These are phyloP conservation scores for Prunus campanulata DNA, from an alignment of 306 rosid species.

Conservation along the genomic window DNA sequence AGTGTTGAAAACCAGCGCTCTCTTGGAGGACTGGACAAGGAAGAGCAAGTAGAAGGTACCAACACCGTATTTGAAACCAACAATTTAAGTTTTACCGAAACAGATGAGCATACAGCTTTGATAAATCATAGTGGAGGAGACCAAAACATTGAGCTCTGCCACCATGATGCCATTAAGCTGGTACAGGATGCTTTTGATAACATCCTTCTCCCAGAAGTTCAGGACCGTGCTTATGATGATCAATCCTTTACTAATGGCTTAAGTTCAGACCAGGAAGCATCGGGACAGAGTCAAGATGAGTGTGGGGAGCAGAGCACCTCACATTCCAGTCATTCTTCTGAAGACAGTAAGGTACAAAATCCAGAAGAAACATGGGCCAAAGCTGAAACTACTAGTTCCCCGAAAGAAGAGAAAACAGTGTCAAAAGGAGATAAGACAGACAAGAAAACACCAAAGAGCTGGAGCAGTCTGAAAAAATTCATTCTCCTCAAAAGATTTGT, in stretches of 20 bases:
- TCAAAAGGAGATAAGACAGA: constrained; percentile 37
- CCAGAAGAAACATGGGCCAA: constrained; percentile 11
- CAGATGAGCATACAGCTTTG: constrained; percentile 23
- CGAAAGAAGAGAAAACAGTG: constrained; percentile 38
- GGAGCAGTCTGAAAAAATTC: constrained; percentile 76
- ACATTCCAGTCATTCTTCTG: constrained; percentile 24
- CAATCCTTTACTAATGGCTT: constrained; percentile 23
- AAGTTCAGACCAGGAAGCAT: constrained; percentile 28
- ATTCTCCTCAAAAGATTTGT: constrained; percentile 77
- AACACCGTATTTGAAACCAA: constrained; percentile 14
- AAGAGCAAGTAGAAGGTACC: constrained; percentile 38
- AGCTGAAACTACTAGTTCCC: constrained; percentile 12
- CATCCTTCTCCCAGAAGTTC: constrained; percentile 78
- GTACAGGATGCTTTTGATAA: constrained; percentile 85
- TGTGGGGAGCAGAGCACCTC: constrained; percentile 23
- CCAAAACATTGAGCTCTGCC: constrained; percentile 21
- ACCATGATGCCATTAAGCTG: constrained; percentile 50
- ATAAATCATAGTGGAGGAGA: constrained; percentile 33
- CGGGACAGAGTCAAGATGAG: constrained; percentile 29
- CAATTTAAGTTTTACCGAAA: constrained; percentile 29
- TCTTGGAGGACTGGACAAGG: constrained; percentile 26
- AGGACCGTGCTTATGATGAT: constrained; percentile 34
- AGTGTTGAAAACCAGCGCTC: constrained; percentile 32
- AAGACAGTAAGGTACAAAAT: constrained; percentile 13
- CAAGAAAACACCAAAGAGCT: constrained; percentile 47